Evolutionary conservation across 768 basidiomycete genomes (phyloP).

Genomic region (Trametes sanguinea): DNA sequence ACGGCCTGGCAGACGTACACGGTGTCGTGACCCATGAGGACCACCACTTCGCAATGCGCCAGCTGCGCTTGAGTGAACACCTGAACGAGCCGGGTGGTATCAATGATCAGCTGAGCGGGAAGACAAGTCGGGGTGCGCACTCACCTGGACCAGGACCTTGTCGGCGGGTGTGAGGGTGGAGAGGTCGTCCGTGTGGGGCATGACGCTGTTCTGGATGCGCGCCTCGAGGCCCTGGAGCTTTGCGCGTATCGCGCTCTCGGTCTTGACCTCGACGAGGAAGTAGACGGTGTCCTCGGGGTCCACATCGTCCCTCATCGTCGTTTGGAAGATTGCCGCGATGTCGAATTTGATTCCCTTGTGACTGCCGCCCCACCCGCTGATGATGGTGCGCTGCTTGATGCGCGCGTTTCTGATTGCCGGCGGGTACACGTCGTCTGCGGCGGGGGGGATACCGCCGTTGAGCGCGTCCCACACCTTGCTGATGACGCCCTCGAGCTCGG

Average conservation of each 20-base stretch:
- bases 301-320: neutral
- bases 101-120: no score
- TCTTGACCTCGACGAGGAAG: constrained; percentile 1
- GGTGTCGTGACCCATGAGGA: no score
- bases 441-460: neutral
- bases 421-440: neutral
- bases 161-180: neutral
- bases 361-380: neutral
- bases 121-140: neutral
- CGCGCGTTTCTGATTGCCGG: neutral
- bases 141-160: neutral
- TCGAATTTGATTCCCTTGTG: neutral
- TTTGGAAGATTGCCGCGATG: neutral
- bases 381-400: neutral
- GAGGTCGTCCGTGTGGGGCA: neutral
- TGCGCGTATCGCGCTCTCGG: neutral
- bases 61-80: no score
- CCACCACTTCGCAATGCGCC: no score
- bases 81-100: no score
- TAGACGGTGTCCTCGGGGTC: neutral
- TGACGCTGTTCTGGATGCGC: neutral
- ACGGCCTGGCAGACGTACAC: no score
- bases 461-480: neutral
- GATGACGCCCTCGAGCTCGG: neutral
- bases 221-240: neutral